Base-by-base conservation (phyloP, 306 rosid species). In the barrel medic (Medicago truncatula) region DNA sequence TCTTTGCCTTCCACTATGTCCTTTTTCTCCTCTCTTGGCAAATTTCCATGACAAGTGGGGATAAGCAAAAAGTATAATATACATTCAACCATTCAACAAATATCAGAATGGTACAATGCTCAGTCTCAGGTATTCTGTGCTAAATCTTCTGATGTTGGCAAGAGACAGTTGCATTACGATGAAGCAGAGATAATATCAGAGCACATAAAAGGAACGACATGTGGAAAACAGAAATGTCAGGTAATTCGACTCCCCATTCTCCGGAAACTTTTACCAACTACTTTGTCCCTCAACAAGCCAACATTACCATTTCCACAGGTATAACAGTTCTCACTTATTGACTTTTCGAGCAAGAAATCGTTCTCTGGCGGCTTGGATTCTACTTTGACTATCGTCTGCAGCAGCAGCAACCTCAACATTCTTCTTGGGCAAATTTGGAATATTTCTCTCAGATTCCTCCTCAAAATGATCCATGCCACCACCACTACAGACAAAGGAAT, bases 281-380 rank as follows among this genome's bases (percentile, higher is more conserved):
- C 40, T 9, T 40, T 41, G 71, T 63, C 76, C 50, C 70, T 50
- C 52, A 11, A 40, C 77, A 67, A 43, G 73, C 62, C 53, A 25
- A 54, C 15, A 74, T 56, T 36, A 57, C 74, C 61, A 23, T 67
- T 79, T 25, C 73, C 58, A 58, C 77, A 60, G 41, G 46, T 61
- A 43, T 70, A 73, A 23, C 21, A 58, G 44, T 4, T 59, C 78
- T 90, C 83, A 89, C 80, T 95, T 90, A 40, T 83, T 89, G 78
- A 54, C 92, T 89, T 85, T 90, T 11, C 95, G 92, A 77, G 95
- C 96, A 81, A 85, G 89, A 81, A 88, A 88, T 67, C 97, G 89
- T 86, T 92, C 97, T 82, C 97, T 75, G 71, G 95, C 97, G 38
- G 96, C 97, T 81, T 80, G 89, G 83, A 95, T 84, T 83, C 85